Base-by-base conservation (phyloP, 106 monocot species). In the Dendrobium chrysotoxum region DNA sequence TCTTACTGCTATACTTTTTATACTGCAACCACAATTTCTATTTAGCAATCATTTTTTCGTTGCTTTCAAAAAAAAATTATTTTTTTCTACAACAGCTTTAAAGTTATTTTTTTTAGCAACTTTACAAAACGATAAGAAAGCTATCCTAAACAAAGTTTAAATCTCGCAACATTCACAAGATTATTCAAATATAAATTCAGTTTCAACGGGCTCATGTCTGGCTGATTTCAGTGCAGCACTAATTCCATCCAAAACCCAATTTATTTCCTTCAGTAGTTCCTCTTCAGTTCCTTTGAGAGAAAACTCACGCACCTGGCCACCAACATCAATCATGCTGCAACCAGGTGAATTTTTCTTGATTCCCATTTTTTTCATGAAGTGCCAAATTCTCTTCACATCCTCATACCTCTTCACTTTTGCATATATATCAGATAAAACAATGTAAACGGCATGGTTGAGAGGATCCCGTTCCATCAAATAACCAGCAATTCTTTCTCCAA, bases 391-490 rank as follows among this genome's bases (percentile, higher is more conserved):
- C 82, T 87, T 92, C 0, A 90, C 92, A 57, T 90, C 83, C 21
- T 88, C 90, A 87, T 87, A 92, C 28, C 81, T 77, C 41, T 85
- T 87, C 75, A 82, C 80, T 75, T 88, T 85, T 40, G 92, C 88
- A 86, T 92, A 95, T 40, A 95, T 90, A 66, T 83, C 85, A 8
- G 86, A 80, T 76, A 95, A 66, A 35, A 84, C 80, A 21, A 92
- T 84, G 79, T 90, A 85, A 80, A 92, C 85, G 7, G 88, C 90
- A 73, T 21, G 90, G 86, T 88, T 44, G 92, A 80, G 70, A 85
- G 86, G 75, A 87, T 82, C 76, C 90, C 90, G 40, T 83, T 84
- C 10, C 31, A 3, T 28, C 11, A 50, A 50, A 87, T 87, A 79
- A 84, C 87, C 71, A 87, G 58, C 80, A 50, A 50, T 50, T 50